Base-by-base conservation (phyloP, 2,329 filamentous ascomycete genomes). In the Sarocladium strictum region DNA sequence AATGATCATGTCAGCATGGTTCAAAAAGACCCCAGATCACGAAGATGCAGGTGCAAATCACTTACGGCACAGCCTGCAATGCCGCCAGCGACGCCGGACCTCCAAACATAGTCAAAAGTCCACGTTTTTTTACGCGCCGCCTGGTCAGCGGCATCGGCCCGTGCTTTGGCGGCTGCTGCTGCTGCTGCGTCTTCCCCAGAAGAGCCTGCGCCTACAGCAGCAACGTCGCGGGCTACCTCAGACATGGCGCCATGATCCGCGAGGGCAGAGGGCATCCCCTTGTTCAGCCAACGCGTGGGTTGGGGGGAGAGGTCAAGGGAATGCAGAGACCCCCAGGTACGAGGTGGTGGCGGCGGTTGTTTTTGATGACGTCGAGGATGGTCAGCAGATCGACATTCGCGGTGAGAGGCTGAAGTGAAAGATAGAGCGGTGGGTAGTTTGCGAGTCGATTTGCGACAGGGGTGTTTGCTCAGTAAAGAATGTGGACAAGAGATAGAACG, bases 11-110 rank as follows among this genome's bases (percentile, higher is more conserved):
- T n/a, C 26, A 27, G 3, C 9, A n/a, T 27, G 5, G 24, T 47
- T 15, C n/a, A 55, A 53, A 38, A 43, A 49, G 62, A 57, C 27
- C 23, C 21, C 5, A 19, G 7, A 14, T 19, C 3, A 29, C 12
- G 19, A 33, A 26, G 19, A 19, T 12, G 38, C 7, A 50, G 7
- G 21, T 14, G 43, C 33, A 38, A 17, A 29, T n/a, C 23, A 24
- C 87, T 64, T 83, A 96, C 91, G 60, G 90, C 91, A 74, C 91
- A 96, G 60, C 93, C 94, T 53, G 94, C 94, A 56, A 97, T 61
- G 15, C 94, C 94, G 49, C 94, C 94, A 2, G 94, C 93, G 29
- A 96, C 73, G 32, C 89, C 90, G 58, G 88, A 94, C 62, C 89
- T 84, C 71, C 90, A 78, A 41, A 94, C 75, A 71, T 97, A 97